These are phyloP conservation scores for Nectriaceae sp. DNA, from an alignment of 2,329 filamentous ascomycete species.

Conservation along the genomic window DNA sequence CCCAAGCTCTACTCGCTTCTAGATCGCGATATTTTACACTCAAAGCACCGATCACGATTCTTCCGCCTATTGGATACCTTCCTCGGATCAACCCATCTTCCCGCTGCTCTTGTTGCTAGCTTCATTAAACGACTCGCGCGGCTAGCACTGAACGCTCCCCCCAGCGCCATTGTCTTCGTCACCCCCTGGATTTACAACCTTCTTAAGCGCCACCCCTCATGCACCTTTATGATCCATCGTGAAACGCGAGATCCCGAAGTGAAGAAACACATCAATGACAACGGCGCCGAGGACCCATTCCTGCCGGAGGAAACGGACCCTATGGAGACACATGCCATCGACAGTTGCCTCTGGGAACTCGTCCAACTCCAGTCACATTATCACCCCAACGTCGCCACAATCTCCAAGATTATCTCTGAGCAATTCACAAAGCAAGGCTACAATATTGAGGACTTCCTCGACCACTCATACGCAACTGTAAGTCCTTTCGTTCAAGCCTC, in stretches of 20 bases:
- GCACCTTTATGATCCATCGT: conserved; percentile 95
- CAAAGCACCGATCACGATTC: conserved; percentile 90
- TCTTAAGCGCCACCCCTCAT: conserved; percentile 83
- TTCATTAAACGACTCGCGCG: conserved; percentile 94
- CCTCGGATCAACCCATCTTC: conserved; percentile 87
- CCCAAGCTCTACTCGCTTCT: conserved; percentile 90
- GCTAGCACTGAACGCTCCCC: conserved; percentile 83
- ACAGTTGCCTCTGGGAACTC: conserved; percentile 94
- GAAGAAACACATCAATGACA: conserved; percentile 60
- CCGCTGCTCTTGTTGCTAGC: conserved; percentile 85
- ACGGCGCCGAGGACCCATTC: conserved; percentile 73
- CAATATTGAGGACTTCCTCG: conserved; percentile 94
- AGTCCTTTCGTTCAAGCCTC: conserved; percentile 34
- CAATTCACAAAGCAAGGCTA: conserved; percentile 97
- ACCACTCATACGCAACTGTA: conserved; percentile 86
- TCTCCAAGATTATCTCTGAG: conserved; percentile 91
- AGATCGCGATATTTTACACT: conserved; percentile 83
- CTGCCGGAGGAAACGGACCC: conserved; percentile 75
- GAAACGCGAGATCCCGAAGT: conserved; percentile 60
- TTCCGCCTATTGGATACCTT: conserved; percentile 92
- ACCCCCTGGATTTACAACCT: conserved; percentile 96
- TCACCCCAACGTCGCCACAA: conserved; percentile 93
- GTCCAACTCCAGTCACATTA: conserved; percentile 90
- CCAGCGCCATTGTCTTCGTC: conserved; percentile 83
- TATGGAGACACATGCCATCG: conserved; percentile 81